Conservation (phyloP, 345 rosid genomes). For the Clausena lansium region DNA sequence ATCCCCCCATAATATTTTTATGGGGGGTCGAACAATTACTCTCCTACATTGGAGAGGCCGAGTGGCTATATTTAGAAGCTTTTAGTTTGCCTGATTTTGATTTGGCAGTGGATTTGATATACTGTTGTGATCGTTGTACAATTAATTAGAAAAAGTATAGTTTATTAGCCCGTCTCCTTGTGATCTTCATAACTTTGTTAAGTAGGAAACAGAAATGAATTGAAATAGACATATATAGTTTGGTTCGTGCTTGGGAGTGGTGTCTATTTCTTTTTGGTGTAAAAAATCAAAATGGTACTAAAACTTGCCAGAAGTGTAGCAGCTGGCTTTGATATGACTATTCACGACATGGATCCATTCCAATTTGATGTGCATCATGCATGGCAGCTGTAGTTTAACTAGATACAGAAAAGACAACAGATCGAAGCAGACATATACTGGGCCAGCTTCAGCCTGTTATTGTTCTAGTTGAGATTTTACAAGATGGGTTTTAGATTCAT, state of each 20-base stretch:
- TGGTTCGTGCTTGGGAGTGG: constrained; percentile 9
- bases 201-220: neutral
- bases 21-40: too few relatives aligned
- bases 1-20: too few relatives aligned
- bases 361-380: neutral
- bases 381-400: neutral
- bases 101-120: too few relatives aligned
- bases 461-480: neutral
- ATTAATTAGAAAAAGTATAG: too few relatives aligned
- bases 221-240: neutral
- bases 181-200: neutral
- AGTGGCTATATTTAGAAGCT: too few relatives aligned
- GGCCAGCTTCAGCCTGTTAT: neutral
- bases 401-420: neutral
- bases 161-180: neutral
- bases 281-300: neutral
- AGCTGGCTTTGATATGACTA: constrained; percentile 30
- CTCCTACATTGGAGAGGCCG: too few relatives aligned
- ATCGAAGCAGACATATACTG: neutral
- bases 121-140: too few relatives aligned
- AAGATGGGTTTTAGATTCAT: too few relatives aligned
- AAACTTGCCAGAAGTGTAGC: constrained; percentile 22
- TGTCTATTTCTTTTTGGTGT: neutral
- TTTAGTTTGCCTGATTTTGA: too few relatives aligned
- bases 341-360: constrained; percentile 3